Percentiles rank a stretch among this genome's conserved stretches.
These are phyloP conservation scores for Penicillium bialowiezense DNA, from an alignment of 495 filamentous ascomycete species.

Conservation along the genomic window DNA sequence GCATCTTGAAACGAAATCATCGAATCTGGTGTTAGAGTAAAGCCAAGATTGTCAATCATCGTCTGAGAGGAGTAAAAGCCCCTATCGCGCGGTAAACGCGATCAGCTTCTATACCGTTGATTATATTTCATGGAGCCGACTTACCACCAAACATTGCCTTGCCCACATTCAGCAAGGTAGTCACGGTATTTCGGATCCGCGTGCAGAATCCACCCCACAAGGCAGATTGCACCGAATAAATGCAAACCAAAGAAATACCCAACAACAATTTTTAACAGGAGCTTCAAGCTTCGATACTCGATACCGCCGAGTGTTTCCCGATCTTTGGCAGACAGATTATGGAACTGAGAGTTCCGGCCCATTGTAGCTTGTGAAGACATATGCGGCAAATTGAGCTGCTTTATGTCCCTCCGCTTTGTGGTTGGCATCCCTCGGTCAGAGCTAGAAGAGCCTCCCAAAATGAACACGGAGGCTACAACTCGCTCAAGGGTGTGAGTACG, in stretches of 20 bases:
- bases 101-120: not conserved
- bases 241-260: constrained; percentile 67
- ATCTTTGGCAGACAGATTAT: constrained; percentile 61
- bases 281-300: constrained; percentile 60
- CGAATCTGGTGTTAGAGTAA: constrained; percentile 77
- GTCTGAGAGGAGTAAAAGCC: constrained; percentile 34
- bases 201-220: constrained; percentile 68
- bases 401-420: constrained; percentile 1
- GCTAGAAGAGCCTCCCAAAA: not conserved
- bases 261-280: constrained; percentile 52
- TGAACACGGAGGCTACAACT: not conserved
- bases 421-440: not conserved
- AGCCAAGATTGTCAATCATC: constrained; percentile 51
- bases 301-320: constrained; percentile 60
- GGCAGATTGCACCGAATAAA: constrained; percentile 57
- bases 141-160: constrained; percentile 68
- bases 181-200: constrained; percentile 49
- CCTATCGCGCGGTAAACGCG: constrained; percentile 12
- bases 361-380: constrained; percentile 53
- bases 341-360: constrained; percentile 75
- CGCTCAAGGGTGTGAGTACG: constrained; percentile 8
- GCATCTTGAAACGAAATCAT: constrained; percentile 77
- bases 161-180: constrained; percentile 52
- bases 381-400: constrained; percentile 20
- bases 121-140: constrained; percentile 13